Evolutionary conservation across 169 alveolate species (phyloP).

Genomic region (Eimeria zaria): DNA sequence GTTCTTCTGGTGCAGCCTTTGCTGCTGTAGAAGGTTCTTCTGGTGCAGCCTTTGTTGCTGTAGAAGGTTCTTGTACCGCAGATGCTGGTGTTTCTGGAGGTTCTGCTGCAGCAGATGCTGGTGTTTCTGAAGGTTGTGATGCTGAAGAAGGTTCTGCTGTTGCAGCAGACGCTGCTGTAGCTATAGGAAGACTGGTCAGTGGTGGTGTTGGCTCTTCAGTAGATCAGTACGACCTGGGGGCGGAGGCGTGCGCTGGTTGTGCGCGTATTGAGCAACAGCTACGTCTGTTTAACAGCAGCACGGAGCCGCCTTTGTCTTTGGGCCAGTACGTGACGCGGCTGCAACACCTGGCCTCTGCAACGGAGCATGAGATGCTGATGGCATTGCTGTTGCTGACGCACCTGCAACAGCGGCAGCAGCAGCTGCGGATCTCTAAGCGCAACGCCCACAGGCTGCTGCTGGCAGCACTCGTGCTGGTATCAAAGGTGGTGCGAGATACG

Average conservation of each 20-base stretch:
- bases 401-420: constrained; percentile 66
- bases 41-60: not conserved
- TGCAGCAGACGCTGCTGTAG: constrained; percentile 4
- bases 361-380: constrained; percentile 66
- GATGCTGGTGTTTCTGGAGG: not conserved
- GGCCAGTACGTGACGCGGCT: constrained; percentile 59
- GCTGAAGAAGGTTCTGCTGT: not conserved
- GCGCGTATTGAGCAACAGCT: constrained; percentile 35
- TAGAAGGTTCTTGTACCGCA: not conserved
- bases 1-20: not conserved
- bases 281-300: constrained; percentile 59
- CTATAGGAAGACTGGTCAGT: too few species aligned
- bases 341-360: constrained; percentile 63
- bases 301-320: constrained; percentile 43
- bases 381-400: constrained; percentile 57
- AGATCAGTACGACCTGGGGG: not conserved
- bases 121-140: too few species aligned
- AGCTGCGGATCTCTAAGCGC: not conserved
- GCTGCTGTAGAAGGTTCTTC: not conserved
- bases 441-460: constrained; percentile 44
- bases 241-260: constrained; percentile 24
- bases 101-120: constrained; percentile 3
- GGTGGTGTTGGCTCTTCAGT: not conserved
- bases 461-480: constrained; percentile 28
- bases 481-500: constrained; percentile 37